Percentiles rank a stretch among this genome's conserved stretches.
Conservation (phyloP, 2,329 filamentous ascomycete species). For the Trichoderma semiorbis region DNA sequence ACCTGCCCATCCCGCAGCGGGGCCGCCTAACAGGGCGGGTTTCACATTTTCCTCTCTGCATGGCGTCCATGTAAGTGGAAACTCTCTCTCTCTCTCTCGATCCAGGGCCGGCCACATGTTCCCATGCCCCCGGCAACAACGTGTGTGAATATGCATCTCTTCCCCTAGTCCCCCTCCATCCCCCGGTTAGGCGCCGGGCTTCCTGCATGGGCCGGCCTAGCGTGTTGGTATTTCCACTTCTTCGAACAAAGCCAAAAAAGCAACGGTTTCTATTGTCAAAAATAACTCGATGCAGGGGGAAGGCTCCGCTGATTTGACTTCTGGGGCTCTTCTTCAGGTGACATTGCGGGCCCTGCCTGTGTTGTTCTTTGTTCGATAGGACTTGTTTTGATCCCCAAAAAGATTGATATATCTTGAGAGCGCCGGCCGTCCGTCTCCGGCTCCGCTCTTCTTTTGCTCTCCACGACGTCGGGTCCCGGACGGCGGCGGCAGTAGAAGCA, state of each 20-base stretch:
- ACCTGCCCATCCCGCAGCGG: neutral
- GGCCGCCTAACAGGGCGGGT: neutral
- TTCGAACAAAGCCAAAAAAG: neutral
- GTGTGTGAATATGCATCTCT: neutral
- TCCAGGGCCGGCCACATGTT: neutral
- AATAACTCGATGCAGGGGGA: slow-evolving; percentile 2
- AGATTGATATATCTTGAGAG: slow-evolving; percentile 3
- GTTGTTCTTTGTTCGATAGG: neutral
- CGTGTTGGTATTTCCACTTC: neutral
- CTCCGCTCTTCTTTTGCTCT: neutral
- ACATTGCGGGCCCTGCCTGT: neutral
- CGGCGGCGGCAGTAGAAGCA: slow-evolving; percentile 13
- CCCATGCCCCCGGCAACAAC: neutral
- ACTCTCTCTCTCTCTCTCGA: neutral
- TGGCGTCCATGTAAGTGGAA: neutral
- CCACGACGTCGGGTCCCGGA: slow-evolving; percentile 17
- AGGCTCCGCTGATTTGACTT: slow-evolving; percentile 1
- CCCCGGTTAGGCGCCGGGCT: neutral
- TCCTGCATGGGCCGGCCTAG: slow-evolving; percentile 1
- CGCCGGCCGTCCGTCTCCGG: neutral
- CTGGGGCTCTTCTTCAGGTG: slow-evolving; percentile 9
- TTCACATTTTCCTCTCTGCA: neutral
- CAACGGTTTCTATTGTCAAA: neutral
- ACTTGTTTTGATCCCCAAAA: neutral
- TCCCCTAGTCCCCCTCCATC: neutral